phyloP scores from a whole-genome alignment of 2,329 filamentous ascomycete species.

The Aureobasidium vineae region DNA sequence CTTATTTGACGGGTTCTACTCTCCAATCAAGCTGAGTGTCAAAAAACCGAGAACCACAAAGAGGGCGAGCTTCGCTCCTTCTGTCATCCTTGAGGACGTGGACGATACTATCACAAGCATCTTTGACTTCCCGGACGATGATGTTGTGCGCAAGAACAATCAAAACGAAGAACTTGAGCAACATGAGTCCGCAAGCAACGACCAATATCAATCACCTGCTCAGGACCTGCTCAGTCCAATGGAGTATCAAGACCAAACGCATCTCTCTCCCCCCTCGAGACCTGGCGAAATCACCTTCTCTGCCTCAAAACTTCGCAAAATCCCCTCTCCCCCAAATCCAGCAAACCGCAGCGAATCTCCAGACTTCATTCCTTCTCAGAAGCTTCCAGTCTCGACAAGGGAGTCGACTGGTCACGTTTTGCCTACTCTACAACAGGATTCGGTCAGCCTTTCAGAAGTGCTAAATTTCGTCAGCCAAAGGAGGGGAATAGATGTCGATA shows the following conservation, averaged over 20 bases:
- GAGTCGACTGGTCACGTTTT: background rate
- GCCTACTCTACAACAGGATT: background rate
- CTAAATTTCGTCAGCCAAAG: constrained; percentile 7
- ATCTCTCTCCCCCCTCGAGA: background rate
- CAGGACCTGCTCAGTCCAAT: background rate
- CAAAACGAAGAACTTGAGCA: background rate
- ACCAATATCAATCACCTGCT: background rate
- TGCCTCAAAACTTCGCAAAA: background rate
- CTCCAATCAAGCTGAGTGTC: constrained; percentile 25
- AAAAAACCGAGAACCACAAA: background rate
- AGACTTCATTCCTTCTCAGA: constrained; percentile 14
- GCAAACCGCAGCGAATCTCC: constrained; percentile 4
- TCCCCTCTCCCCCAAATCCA: background rate
- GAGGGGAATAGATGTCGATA: constrained; percentile 4
- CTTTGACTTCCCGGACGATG: background rate
- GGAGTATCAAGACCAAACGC: background rate
- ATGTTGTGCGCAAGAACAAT: background rate
- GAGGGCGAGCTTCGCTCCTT: constrained; percentile 23
- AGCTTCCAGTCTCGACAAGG: background rate
- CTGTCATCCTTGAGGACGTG: constrained; percentile 3
- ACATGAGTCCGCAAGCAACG: background rate
- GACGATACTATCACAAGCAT: constrained; percentile 3
- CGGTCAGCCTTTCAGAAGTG: constrained; percentile 2
- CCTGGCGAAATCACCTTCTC: background rate
- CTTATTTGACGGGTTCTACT: constrained; percentile 41